These are phyloP conservation scores for Monosporascus sp. DNA, from an alignment of 2,329 filamentous ascomycete species.

Conservation along the genomic window DNA sequence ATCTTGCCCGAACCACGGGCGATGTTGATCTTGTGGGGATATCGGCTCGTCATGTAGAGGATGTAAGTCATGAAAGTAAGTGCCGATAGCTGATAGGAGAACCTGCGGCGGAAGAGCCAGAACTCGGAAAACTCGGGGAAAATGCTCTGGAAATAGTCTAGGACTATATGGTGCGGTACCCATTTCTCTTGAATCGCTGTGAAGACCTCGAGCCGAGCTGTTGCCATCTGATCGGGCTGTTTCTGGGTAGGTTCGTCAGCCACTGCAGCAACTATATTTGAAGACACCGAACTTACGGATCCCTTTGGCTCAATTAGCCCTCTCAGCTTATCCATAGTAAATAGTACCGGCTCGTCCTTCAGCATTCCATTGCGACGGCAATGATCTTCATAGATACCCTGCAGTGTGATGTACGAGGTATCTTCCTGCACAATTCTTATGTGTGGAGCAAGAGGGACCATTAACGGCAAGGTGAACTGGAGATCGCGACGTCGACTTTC, in stretches of 20 bases:
- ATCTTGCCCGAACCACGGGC: slow-evolving; percentile 83
- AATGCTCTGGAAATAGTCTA: slow-evolving; percentile 83
- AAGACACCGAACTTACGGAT: slow-evolving; percentile 38
- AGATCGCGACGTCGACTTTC: slow-evolving; percentile 90
- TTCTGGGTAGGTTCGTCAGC: slow-evolving; percentile 43
- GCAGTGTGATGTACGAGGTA: slow-evolving; percentile 86
- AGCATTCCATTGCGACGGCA: slow-evolving; percentile 80
- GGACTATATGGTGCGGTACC: slow-evolving; percentile 75
- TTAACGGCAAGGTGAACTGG: slow-evolving; percentile 92
- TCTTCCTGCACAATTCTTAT: slow-evolving; percentile 96
- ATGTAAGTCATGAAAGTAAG: slow-evolving; percentile 99
- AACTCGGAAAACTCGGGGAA: slow-evolving; percentile 91
- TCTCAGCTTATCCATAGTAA: slow-evolving; percentile 90
- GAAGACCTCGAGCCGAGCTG: slow-evolving; percentile 84
- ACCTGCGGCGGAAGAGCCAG: slow-evolving; percentile 97
- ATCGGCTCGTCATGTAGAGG: slow-evolving; percentile 93
- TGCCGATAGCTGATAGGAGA: slow-evolving; percentile 91
- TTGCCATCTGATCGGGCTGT: slow-evolving; percentile 62
- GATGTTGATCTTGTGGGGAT: slow-evolving; percentile 93
- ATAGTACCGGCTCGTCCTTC: slow-evolving; percentile 93
- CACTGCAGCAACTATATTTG: neutral
- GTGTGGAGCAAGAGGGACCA: slow-evolving; percentile 91
- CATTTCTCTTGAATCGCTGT: slow-evolving; percentile 90
- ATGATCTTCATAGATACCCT: slow-evolving; percentile 94
- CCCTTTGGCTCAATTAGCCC: slow-evolving; percentile 67